Evolutionary conservation across 768 basidiomycete species (phyloP), one percentile per base, ranked within the genome.

Genomic region (Rhodotorula paludigena): DNA sequence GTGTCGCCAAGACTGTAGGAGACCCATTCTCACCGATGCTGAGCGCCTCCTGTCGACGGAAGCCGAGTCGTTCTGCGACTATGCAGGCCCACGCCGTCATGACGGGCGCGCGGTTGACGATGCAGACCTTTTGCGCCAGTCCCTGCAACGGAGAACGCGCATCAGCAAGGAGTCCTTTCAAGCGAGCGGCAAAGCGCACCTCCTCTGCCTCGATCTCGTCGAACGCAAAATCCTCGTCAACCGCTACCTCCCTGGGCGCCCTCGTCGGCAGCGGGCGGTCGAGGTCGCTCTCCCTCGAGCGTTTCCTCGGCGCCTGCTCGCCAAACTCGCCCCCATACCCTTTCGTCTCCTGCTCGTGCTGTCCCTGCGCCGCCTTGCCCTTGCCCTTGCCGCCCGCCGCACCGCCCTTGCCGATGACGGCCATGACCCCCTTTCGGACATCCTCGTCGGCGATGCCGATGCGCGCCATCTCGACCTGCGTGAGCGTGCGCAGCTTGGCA

Each of bases 11-110:
- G 30, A 33, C 18, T 16, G 28, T 15, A 55, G 41, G 28, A n/a
- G 8, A 20, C 14, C 30, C 0, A 18, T 30, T 73, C 82, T 39
- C 71, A 88, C 92, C 92, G 62, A 98, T 89, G 70, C 90, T 92
- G 47, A 98, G 80, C 4, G 94, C 90, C 79, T 98, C 94, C 74
- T 90, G 86, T 65, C 87, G 82, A 57, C 85, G 83, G 77, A 98
- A 98, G 4, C 92, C 89, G 69, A 96, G 81, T 45, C 86, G 82
- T 73, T 91, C 89, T 7, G 90, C 88, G 35, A 97, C 89, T 41
- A 90, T 79, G 58, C 83, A 88, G 4, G 90, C 86, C 94, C 94
- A 98, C 3, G 89, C 91, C 62, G 87, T 92, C 89, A 97, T 89
- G 52, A 97, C 82, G 0, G 94, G 94, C 2, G 94, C 93, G 32